phyloP scores from a whole-genome alignment of 1,284 basidiomycete species.

The Pisolithus thermaeus region DNA sequence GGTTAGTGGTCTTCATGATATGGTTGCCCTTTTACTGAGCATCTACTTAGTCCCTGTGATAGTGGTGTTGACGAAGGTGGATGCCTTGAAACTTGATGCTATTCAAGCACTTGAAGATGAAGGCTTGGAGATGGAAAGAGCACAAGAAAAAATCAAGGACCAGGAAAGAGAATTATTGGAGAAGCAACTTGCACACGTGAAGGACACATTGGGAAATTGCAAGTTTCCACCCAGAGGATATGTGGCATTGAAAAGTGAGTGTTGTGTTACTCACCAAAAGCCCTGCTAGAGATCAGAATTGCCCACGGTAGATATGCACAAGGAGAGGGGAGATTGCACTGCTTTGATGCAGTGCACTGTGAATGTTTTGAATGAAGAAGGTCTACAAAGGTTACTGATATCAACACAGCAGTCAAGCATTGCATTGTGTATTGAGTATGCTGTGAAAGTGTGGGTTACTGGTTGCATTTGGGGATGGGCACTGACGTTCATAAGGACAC shows the following conservation, averaged over 20 bases:
- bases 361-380: slow-evolving; percentile 1
- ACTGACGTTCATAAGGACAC: too few species aligned
- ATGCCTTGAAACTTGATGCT: slow-evolving; percentile 25
- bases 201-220: background rate
- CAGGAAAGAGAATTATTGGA: background rate
- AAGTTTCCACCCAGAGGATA: background rate
- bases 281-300: background rate
- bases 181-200: background rate
- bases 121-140: background rate
- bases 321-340: background rate
- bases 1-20: background rate
- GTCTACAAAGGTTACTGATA: slow-evolving; percentile 2
- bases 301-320: background rate
- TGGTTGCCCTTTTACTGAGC: too few species aligned
- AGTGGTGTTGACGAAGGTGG: slow-evolving; percentile 10
- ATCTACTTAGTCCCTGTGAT: background rate
- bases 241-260: background rate
- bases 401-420: slow-evolving; percentile 5
- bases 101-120: background rate
- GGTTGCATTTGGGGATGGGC: too few species aligned
- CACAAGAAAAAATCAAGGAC: background rate
- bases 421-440: slow-evolving; percentile 4
- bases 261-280: background rate
- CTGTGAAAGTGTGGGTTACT: background rate
- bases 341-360: background rate